Conservation (phyloP, 2,329 filamentous ascomycete genomes). For the Ophiostoma perfectum region DNA sequence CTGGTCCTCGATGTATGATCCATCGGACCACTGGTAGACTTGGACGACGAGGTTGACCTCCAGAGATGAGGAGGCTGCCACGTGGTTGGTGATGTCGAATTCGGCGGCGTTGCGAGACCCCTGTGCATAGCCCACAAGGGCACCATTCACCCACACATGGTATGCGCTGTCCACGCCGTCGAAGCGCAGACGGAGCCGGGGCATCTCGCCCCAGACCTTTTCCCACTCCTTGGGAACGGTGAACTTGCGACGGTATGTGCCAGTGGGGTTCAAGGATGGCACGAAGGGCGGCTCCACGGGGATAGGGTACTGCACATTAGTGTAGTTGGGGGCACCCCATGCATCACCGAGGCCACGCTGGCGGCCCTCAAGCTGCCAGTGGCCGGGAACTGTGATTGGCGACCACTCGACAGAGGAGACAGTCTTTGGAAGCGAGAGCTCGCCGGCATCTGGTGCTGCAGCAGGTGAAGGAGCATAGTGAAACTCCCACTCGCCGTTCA, state of each 20-base stretch:
- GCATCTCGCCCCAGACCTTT: conserved; percentile 30
- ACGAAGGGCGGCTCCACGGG: conserved; percentile 59
- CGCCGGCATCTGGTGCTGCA: conserved; percentile 36
- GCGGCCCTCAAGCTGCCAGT: conserved; percentile 63
- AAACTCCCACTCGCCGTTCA: conserved; percentile 56
- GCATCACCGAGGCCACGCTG: conserved; percentile 14
- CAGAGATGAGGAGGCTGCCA: conserved; percentile 17
- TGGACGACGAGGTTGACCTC: conserved; percentile 45
- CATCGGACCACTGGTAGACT: conserved; percentile 68
- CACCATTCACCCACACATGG: conserved; percentile 63
- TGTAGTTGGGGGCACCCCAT: conserved; percentile 62
- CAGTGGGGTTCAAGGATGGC: conserved; percentile 59
- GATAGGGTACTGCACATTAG: conserved; percentile 62
- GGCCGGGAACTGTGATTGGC: conserved; percentile 55
- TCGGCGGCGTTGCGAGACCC: conserved; percentile 64
- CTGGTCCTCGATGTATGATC: conserved; percentile 64
- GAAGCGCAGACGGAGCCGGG: conserved; percentile 56
- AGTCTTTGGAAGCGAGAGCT: neutral
- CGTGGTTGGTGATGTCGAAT: conserved; percentile 54
- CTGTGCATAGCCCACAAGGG: conserved; percentile 61
- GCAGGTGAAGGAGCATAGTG: conserved; percentile 43
- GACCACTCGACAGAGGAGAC: conserved; percentile 31
- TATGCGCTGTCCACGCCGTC: conserved; percentile 69
- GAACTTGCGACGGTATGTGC: conserved; percentile 55
- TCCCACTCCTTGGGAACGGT: conserved; percentile 44